Evolutionary conservation across 305 asterid genomes (phyloP).

Genomic region (Solanum hybrid): DNA sequence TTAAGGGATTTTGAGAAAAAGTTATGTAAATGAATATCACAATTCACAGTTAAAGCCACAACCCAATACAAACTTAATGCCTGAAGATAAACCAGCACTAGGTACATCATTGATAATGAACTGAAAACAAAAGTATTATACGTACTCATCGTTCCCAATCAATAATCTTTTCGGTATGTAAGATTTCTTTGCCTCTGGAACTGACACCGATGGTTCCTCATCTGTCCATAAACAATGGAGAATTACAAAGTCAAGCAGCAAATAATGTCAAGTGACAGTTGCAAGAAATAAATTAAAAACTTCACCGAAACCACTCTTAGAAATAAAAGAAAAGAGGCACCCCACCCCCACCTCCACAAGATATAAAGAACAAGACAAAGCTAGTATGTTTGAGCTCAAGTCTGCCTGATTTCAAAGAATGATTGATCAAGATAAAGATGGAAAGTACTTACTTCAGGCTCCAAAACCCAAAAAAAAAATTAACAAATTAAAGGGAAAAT

Average conservation of each 20-base stretch:
- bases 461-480: not conserved
- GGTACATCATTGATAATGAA: not conserved
- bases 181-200: slow-evolving; percentile 34
- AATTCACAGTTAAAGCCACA: not conserved
- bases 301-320: not conserved
- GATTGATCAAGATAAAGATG: not conserved
- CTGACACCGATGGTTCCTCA: slow-evolving; percentile 36
- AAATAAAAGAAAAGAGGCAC: not conserved
- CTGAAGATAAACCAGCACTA: not conserved
- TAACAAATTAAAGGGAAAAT: not conserved
- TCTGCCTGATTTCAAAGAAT: not conserved
- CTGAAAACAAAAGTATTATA: slow-evolving; percentile 9
- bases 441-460: not conserved
- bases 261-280: not conserved
- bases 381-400: not conserved
- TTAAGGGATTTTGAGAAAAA: not conserved
- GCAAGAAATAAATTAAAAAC: not conserved
- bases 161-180: slow-evolving; percentile 73
- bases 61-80: not conserved
- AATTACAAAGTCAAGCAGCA: slow-evolving; percentile 9
- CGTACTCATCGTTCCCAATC: slow-evolving; percentile 88
- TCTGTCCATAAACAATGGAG: slow-evolving; percentile 39
- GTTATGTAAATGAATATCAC: not conserved
- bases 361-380: not conserved
- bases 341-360: not conserved